These are phyloP conservation scores for Aspergillus avenaceus DNA, from an alignment of 495 filamentous ascomycete species.

Conservation along the genomic window DNA sequence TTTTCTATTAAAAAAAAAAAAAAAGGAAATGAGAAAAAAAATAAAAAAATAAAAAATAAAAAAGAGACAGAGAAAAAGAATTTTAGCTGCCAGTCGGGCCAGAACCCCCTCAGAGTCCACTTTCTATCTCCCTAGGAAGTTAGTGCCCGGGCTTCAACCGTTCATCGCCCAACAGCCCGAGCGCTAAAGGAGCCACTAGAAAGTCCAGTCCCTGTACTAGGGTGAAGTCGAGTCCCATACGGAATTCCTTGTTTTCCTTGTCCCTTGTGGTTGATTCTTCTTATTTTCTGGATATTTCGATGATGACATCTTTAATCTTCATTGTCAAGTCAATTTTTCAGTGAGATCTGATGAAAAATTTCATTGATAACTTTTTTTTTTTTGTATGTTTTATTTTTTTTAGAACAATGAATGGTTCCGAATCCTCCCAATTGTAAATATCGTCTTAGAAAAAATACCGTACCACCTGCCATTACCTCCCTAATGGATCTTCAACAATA, in stretches of 20 bases:
- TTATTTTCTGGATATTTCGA: not conserved
- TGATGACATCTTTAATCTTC: not conserved
- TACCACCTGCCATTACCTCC: not conserved
- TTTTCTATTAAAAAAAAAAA: too few relatives aligned
- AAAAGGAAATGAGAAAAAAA: too few relatives aligned
- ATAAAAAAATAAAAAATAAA: not conserved
- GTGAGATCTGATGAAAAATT: not conserved
- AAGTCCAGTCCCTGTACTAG: conserved; percentile 10
- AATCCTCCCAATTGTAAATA: too few relatives aligned
- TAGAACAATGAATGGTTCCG: too few relatives aligned
- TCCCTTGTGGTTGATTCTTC: not conserved
- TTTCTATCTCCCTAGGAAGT: not conserved
- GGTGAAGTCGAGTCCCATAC: conserved; percentile 7
- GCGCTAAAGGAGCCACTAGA: conserved; percentile 11
- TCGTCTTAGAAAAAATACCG: too few relatives aligned
- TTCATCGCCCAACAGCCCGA: conserved; percentile 11
- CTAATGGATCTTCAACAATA: not conserved
- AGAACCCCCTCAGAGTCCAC: conserved; percentile 7
- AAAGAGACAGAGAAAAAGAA: not conserved
- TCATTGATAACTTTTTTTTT: too few relatives aligned
- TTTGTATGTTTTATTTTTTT: too few relatives aligned
- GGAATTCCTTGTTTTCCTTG: not conserved
- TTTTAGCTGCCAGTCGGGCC: not conserved
- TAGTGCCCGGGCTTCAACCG: conserved; percentile 8
- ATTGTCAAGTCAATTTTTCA: not conserved